phyloP scores from a whole-genome alignment of 2,329 filamentous ascomycete genomes.

The Zasmidium citrigriseum region DNA sequence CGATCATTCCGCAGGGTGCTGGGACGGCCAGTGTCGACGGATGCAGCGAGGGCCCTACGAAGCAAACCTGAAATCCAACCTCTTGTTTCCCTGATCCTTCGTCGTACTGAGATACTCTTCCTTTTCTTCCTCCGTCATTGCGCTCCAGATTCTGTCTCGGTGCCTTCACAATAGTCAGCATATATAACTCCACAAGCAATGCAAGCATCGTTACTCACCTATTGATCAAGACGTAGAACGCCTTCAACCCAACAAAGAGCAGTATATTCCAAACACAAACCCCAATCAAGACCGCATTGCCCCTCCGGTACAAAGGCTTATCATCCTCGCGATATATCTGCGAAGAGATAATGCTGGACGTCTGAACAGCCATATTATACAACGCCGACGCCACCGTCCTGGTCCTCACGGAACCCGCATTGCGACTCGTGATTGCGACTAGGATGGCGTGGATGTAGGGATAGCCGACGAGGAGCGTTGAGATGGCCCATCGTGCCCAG shows the following conservation, averaged over 20 bases:
- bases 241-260: slow-evolving; percentile 53
- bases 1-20: too few relatives aligned
- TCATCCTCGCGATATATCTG: slow-evolving; percentile 59
- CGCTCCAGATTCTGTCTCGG: slow-evolving; percentile 46
- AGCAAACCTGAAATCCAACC: slow-evolving; percentile 44
- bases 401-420: slow-evolving; percentile 63
- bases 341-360: slow-evolving; percentile 39
- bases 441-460: slow-evolving; percentile 57
- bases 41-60: too few relatives aligned
- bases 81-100: slow-evolving; percentile 42
- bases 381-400: slow-evolving; percentile 63
- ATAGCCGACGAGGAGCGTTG: slow-evolving; percentile 41
- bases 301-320: slow-evolving; percentile 54
- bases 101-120: slow-evolving; percentile 49
- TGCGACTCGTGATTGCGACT: slow-evolving; percentile 63
- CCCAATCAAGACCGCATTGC: slow-evolving; percentile 55
- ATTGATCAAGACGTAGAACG: slow-evolving; percentile 57
- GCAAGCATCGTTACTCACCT: slow-evolving; percentile 25
- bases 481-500: slow-evolving; percentile 42
- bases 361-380: slow-evolving; percentile 58
- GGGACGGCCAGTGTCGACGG: too few relatives aligned
- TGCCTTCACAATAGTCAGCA: background rate
- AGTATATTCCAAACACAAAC: slow-evolving; percentile 53
- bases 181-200: background rate
- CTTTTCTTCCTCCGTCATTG: slow-evolving; percentile 52